These are phyloP conservation scores for Hemileccinum impolitum DNA, from an alignment of 768 basidiomycete genomes.

Conservation along the genomic window DNA sequence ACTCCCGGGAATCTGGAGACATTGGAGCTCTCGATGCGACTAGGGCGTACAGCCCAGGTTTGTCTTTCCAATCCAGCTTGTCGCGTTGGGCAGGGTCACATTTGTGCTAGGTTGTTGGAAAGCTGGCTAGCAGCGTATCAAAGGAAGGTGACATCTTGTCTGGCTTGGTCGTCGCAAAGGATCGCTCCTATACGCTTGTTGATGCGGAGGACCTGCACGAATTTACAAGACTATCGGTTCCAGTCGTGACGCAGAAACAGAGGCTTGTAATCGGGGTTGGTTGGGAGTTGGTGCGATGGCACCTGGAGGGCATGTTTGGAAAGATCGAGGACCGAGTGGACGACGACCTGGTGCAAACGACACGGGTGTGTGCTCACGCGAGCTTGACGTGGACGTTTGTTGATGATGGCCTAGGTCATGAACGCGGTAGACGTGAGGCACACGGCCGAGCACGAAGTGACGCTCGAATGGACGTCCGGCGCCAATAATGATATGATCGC, in stretches of 20 bases:
- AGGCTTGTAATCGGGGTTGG: constrained; percentile 75
- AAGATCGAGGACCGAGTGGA: constrained; percentile 67
- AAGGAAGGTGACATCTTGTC: constrained; percentile 69
- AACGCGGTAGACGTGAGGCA: constrained; percentile 79
- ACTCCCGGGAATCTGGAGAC: constrained; percentile 90
- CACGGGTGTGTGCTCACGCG: constrained; percentile 51
- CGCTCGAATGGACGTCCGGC: constrained; percentile 90
- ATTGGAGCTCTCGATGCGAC: constrained; percentile 78
- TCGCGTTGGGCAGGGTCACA: neutral
- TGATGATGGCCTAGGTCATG: constrained; percentile 68
- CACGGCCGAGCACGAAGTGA: constrained; percentile 68
- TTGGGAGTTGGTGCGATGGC: constrained; percentile 94
- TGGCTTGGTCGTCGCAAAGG: constrained; percentile 86
- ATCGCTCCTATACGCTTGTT: constrained; percentile 90
- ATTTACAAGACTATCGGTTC: constrained; percentile 85
- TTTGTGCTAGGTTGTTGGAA: constrained; percentile 73
- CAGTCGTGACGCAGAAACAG: constrained; percentile 80
- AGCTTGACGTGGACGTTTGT: neutral
- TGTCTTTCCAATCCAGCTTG: constrained; percentile 9
- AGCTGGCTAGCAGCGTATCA: constrained; percentile 72
- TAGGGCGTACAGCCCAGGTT: constrained; percentile 89
- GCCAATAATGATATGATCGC: constrained; percentile 97
- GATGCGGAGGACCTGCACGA: constrained; percentile 85
- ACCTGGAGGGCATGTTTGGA: constrained; percentile 93
- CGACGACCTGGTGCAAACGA: constrained; percentile 54